Evolutionary conservation across 371 early-diverging fungal species (phyloP).

Genomic region (Batrachochytrium dendrobatidis): DNA sequence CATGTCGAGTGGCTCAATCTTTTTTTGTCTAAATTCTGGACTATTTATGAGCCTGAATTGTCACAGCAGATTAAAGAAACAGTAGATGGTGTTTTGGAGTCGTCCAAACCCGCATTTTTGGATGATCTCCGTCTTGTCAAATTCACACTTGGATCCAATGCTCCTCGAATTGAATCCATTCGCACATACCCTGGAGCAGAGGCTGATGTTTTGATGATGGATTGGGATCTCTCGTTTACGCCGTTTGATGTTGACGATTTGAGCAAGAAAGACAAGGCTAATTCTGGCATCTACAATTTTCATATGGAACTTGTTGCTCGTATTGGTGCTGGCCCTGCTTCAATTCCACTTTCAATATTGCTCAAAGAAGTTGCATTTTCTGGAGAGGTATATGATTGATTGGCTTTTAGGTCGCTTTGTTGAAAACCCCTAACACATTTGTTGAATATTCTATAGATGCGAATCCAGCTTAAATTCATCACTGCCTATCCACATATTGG

Average conservation of each 20-base stretch:
- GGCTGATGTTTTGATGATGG: slow-evolving; percentile 86
- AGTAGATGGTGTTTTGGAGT: slow-evolving; percentile 64
- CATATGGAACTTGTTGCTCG: slow-evolving; percentile 87
- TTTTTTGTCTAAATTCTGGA: slow-evolving; percentile 86
- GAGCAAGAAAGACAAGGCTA: slow-evolving; percentile 16
- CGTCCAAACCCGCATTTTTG: slow-evolving; percentile 79
- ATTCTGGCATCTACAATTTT: slow-evolving; percentile 54
- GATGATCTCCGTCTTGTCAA: slow-evolving; percentile 83
- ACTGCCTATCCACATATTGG: slow-evolving; percentile 84
- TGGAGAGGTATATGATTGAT: slow-evolving; percentile 44
- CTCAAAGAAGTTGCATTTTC: slow-evolving; percentile 87
- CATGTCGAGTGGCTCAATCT: slow-evolving; percentile 96
- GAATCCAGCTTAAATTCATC: slow-evolving; percentile 73
- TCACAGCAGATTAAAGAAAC: slow-evolving; percentile 67
- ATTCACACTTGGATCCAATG: slow-evolving; percentile 94
- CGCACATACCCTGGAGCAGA: slow-evolving; percentile 66
- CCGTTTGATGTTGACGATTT: slow-evolving; percentile 74
- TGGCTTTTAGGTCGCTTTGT: neutral
- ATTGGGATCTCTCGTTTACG: slow-evolving; percentile 83
- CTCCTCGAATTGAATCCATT: slow-evolving; percentile 85
- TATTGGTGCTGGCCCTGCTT: slow-evolving; percentile 80
- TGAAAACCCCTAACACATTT: neutral
- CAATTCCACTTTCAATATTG: slow-evolving; percentile 85
- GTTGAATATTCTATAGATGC: slow-evolving; percentile 31
- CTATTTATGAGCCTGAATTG: slow-evolving; percentile 87